Evolutionary conservation across 78 protist species (phyloP).

Genomic region (Reticulomyxa filosa): DNA sequence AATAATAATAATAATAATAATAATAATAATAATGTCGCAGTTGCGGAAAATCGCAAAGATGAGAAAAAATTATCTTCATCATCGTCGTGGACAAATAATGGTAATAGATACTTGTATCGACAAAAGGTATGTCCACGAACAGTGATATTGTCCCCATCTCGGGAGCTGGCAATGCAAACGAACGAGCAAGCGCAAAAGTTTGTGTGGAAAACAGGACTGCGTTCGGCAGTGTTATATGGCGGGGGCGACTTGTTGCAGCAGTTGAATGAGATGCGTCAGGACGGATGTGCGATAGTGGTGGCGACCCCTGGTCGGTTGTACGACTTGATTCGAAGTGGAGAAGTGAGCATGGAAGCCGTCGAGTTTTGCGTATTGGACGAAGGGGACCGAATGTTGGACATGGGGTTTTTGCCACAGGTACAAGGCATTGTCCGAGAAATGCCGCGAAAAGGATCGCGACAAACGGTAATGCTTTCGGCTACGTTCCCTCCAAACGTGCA

Average conservation of each 20-base stretch:
- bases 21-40: no score
- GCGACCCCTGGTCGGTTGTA: conserved; percentile 92
- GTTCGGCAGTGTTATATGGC: no score
- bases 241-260: conserved; percentile 24
- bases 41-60: no score
- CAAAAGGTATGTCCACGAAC: no score
- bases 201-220: no score
- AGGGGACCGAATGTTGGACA: conserved; percentile 98
- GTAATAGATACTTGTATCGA: no score
- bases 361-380: conserved; percentile 64
- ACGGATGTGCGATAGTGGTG: conserved; percentile 76
- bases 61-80: no score
- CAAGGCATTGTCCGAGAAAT: conserved; percentile 31
- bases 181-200: conserved; percentile 20
- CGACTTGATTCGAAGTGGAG: conserved; percentile 72
- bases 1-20: no score
- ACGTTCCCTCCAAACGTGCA: conserved; percentile 94
- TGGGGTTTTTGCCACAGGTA: conserved; percentile 88
- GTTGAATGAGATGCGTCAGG: conserved; percentile 37
- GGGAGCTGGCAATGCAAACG: conserved; percentile 80
- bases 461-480: conserved; percentile 93
- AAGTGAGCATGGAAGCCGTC: conserved; percentile 26
- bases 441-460: conserved; percentile 58
- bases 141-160: conserved; percentile 65
- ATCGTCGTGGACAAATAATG: no score